These are phyloP conservation scores for Angophora floribunda DNA, from an alignment of 345 rosid genomes.

Conservation along the genomic window DNA sequence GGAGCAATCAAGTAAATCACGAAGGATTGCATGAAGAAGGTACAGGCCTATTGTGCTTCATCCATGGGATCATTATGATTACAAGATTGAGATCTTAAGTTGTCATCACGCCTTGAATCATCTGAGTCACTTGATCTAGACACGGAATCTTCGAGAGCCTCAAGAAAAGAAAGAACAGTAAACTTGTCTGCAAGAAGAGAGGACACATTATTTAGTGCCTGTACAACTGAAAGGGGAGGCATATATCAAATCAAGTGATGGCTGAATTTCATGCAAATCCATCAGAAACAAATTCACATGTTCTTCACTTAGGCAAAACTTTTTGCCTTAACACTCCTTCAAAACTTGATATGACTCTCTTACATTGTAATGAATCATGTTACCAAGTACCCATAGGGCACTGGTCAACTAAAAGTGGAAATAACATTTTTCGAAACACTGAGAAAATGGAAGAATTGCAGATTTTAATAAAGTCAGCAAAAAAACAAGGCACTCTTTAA, in stretches of 20 bases:
- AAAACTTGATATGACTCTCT: not conserved
- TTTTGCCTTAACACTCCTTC: not conserved
- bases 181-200: conserved; percentile 54
- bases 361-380: not conserved
- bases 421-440: not conserved
- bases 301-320: not conserved
- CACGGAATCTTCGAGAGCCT: conserved; percentile 94
- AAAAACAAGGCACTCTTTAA: not conserved
- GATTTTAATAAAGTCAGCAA: not conserved
- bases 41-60: conserved; percentile 23
- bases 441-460: not conserved
- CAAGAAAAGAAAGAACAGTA: conserved; percentile 82
- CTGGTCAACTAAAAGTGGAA: not conserved
- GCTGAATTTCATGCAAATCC: not conserved
- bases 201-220: not conserved
- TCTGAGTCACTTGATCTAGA: conserved; percentile 14
- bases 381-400: not conserved
- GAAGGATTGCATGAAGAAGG: not conserved
- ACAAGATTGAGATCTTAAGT: conserved; percentile 27
- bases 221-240: not conserved
- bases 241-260: not conserved
- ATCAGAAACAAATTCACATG: not conserved
- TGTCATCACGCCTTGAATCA: conserved; percentile 22
- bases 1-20: not conserved
- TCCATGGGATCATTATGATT: conserved; percentile 45